A percentile compares a stretch with the other conserved stretches of the same genome.
Evolutionary conservation across 371 early-diverging fungal genomes (phyloP).

Genomic region (Mortierella sp.): DNA sequence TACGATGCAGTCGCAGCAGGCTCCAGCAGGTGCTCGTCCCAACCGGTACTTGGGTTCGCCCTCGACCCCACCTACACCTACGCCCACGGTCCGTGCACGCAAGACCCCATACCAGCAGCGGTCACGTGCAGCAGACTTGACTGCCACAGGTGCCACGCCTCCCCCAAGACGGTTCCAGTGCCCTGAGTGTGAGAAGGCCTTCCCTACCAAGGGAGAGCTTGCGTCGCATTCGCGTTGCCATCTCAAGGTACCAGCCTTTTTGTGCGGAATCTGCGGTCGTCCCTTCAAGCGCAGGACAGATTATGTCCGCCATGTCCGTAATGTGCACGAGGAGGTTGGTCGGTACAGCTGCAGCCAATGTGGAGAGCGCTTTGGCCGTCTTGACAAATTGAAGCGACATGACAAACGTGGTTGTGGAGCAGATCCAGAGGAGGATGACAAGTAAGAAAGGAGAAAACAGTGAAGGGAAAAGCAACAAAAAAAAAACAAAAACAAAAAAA

Average conservation of each 20-base stretch:
- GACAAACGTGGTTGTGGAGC: constrained; percentile 50
- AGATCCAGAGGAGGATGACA: constrained; percentile 43
- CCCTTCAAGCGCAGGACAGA: constrained; percentile 51
- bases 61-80: constrained; percentile 48
- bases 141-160: constrained; percentile 22
- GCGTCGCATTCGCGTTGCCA: constrained; percentile 47
- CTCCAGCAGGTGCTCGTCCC: constrained; percentile 24
- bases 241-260: constrained; percentile 45
- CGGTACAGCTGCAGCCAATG: constrained; percentile 43
- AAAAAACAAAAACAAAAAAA: not conserved
- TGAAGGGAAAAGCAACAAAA: not conserved
- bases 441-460: constrained; percentile 6
- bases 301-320: constrained; percentile 50
- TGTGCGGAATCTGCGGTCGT: constrained; percentile 51
- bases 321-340: constrained; percentile 51
- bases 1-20: constrained; percentile 35
- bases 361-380: constrained; percentile 42
- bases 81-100: constrained; percentile 32
- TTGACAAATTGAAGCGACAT: constrained; percentile 48
- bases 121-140: constrained; percentile 16
- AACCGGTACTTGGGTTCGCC: constrained; percentile 48
- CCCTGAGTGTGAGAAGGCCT: constrained; percentile 46
- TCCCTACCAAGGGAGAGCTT: constrained; percentile 48
- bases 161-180: constrained; percentile 41
- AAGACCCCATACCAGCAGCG: constrained; percentile 45